Evolutionary conservation across 2,329 filamentous ascomycete genomes (phyloP).

Genomic region (Lasiodiplodia hormozganensis): DNA sequence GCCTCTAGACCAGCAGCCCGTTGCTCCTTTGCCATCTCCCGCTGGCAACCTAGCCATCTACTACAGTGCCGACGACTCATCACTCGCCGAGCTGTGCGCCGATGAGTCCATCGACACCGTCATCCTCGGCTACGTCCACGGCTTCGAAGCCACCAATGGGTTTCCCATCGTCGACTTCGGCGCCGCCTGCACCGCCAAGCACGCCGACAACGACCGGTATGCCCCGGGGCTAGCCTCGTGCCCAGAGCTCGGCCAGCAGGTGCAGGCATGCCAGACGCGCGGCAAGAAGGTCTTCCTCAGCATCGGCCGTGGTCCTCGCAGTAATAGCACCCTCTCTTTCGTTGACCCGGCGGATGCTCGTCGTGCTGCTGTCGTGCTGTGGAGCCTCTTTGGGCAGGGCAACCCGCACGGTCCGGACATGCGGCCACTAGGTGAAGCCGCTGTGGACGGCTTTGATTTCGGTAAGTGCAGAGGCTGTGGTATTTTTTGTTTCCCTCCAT

Average conservation of each 20-base stretch:
- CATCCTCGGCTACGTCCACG: slow-evolving; percentile 20
- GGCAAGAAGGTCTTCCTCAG: slow-evolving; percentile 29
- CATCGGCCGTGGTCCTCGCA: slow-evolving; percentile 6
- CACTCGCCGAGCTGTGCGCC: slow-evolving; percentile 11
- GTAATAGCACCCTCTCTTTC: slow-evolving; percentile 10
- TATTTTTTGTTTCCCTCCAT: neutral
- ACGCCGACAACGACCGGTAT: neutral
- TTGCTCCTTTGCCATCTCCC: neutral
- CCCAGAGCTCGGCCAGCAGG: slow-evolving; percentile 19
- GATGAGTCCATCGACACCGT: slow-evolving; percentile 14
- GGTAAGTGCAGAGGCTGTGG: neutral
- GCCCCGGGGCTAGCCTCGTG: slow-evolving; percentile 24
- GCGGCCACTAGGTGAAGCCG: slow-evolving; percentile 24
- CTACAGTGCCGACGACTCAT: slow-evolving; percentile 6
- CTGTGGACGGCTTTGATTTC: slow-evolving; percentile 28
- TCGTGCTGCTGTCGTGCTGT: slow-evolving; percentile 25
- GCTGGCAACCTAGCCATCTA: slow-evolving; percentile 1
- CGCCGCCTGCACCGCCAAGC: slow-evolving; percentile 8
- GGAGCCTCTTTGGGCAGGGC: slow-evolving; percentile 28
- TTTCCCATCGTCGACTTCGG: slow-evolving; percentile 27
- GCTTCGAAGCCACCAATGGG: slow-evolving; percentile 21
- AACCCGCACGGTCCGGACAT: slow-evolving; percentile 20
- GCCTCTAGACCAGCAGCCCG: neutral
- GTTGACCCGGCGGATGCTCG: slow-evolving; percentile 18
- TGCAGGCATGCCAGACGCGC: slow-evolving; percentile 13